Evolutionary conservation across 805 yeast genomes (phyloP).

Genomic region (Saturnispora silvae): DNA sequence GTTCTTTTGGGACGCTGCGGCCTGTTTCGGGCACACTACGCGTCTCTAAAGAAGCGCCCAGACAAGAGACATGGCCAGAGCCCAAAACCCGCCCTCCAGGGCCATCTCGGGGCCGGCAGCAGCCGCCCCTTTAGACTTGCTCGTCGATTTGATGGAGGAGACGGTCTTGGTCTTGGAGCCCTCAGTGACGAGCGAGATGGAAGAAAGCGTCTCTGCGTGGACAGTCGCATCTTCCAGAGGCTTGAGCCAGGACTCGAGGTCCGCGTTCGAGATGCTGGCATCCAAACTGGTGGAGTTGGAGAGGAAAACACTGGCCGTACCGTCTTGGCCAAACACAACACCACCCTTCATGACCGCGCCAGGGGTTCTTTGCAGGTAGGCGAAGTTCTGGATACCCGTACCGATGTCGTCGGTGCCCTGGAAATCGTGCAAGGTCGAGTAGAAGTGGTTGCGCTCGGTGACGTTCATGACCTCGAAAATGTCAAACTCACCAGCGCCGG

Average conservation of each 20-base stretch:
- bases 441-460: constrained; percentile 45
- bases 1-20: too few species aligned
- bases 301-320: constrained; percentile 51
- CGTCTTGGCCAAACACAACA: constrained; percentile 53
- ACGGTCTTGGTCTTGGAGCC: neutral
- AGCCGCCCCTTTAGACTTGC: constrained; percentile 4
- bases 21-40: too few species aligned
- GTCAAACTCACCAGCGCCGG: constrained; percentile 75
- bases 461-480: constrained; percentile 63
- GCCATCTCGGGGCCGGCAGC: too few species aligned
- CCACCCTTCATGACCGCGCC: constrained; percentile 53
- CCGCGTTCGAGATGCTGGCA: constrained; percentile 32
- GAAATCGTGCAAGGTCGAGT: constrained; percentile 63
- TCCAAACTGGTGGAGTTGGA: constrained; percentile 44
- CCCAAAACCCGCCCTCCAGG: too few species aligned
- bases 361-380: constrained; percentile 47
- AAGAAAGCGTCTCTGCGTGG: constrained; percentile 16
- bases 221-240: constrained; percentile 15
- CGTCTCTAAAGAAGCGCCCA: neutral
- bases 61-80: neutral
- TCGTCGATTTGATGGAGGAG: neutral
- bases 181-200: constrained; percentile 8
- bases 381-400: constrained; percentile 47
- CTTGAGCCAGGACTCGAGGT: constrained; percentile 36
- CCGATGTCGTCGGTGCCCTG: constrained; percentile 60